Conservation (phyloP, 805 yeast genomes). For the Pichia californica region DNA sequence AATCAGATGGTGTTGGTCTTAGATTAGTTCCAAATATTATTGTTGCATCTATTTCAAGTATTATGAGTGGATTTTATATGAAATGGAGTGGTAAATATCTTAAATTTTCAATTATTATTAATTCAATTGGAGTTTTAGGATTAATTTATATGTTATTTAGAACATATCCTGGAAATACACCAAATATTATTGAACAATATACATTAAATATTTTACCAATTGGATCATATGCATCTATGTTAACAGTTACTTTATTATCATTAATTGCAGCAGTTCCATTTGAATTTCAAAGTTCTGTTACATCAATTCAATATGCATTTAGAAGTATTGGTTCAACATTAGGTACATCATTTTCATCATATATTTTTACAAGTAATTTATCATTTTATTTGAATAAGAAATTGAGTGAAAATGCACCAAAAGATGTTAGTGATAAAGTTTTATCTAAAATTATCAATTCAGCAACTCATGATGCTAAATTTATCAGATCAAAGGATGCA, state of each 20-base stretch:
- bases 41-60: slow-evolving; percentile 51
- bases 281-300: slow-evolving; percentile 59
- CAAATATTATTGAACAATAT: slow-evolving; percentile 34
- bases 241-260: slow-evolving; percentile 61
- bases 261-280: slow-evolving; percentile 68
- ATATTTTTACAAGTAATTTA: slow-evolving; percentile 49
- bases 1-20: slow-evolving; percentile 52
- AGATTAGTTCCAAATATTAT: slow-evolving; percentile 57
- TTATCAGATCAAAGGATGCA: slow-evolving; percentile 38
- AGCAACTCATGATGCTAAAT: slow-evolving; percentile 54
- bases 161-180: slow-evolving; percentile 19
- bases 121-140: slow-evolving; percentile 41
- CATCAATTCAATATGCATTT: slow-evolving; percentile 60
- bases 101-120: slow-evolving; percentile 37
- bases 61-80: slow-evolving; percentile 62
- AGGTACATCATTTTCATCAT: slow-evolving; percentile 59
- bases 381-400: slow-evolving; percentile 21
- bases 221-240: slow-evolving; percentile 48
- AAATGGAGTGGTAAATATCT: slow-evolving; percentile 55
- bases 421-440: slow-evolving; percentile 30
- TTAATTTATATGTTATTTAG: slow-evolving; percentile 18
- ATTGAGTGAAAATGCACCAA: slow-evolving; percentile 30
- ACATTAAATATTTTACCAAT: slow-evolving; percentile 43
- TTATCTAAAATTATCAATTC: slow-evolving; percentile 40
- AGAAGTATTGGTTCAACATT: slow-evolving; percentile 61